Evolutionary conservation across 257 asterid genomes (phyloP).

Genomic region (Lycium barbarum): DNA sequence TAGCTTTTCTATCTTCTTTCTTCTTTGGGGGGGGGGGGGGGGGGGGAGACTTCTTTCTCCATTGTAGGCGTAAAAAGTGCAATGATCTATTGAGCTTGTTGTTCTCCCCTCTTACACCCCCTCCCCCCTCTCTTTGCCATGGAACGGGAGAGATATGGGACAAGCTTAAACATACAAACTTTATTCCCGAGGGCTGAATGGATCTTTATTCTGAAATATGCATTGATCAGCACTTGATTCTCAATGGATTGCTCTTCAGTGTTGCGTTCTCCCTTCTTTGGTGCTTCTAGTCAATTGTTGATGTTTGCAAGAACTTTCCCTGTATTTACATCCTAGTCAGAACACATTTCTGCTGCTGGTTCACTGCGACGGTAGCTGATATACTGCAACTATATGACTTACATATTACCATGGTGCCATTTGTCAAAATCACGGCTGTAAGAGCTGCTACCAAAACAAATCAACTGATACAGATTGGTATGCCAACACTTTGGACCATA

Average conservation of each 20-base stretch:
- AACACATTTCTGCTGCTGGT: not conserved
- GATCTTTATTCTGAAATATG: not conserved
- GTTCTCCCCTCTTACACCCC: too few relatives aligned
- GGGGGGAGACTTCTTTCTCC: too few relatives aligned
- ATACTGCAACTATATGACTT: not conserved
- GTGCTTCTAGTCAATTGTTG: not conserved
- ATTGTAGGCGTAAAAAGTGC: too few relatives aligned
- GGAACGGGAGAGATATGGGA: not conserved
- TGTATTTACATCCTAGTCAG: not conserved
- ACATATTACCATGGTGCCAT: slow-evolving; percentile 6
- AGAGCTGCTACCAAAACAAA: not conserved
- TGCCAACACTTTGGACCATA: not conserved
- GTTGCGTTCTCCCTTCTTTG: not conserved
- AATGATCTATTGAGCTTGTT: not conserved
- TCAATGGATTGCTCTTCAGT: not conserved
- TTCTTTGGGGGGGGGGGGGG: too few relatives aligned
- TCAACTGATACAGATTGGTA: not conserved
- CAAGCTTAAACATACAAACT: not conserved
- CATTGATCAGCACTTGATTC: not conserved
- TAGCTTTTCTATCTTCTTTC: not conserved
- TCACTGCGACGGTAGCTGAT: not conserved
- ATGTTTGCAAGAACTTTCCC: slow-evolving; percentile 10
- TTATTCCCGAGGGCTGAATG: not conserved
- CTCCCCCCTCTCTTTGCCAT: not conserved
- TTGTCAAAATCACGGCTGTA: slow-evolving; percentile 4